Conservation (phyloP, 2,329 filamentous ascomycete species). For the Xylariaceae sp. region DNA sequence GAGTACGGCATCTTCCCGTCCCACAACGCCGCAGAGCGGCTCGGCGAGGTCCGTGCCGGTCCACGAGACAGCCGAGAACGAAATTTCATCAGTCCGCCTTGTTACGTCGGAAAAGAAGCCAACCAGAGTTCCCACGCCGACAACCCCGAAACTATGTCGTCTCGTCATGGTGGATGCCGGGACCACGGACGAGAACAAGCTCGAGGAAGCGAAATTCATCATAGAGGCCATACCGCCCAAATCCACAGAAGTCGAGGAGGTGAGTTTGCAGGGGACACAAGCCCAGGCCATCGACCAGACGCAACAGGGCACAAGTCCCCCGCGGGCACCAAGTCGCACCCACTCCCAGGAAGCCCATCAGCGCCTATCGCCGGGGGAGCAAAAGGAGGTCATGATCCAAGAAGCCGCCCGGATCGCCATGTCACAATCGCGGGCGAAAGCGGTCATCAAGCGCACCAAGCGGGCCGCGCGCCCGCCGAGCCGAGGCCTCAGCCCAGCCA, state of each 20-base stretch:
- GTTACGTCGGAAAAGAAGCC: conserved; percentile 12
- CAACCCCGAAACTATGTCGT: conserved; percentile 8
- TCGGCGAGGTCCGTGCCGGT: conserved; percentile 31
- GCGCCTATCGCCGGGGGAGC: conserved; percentile 11
- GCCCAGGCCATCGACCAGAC: no score
- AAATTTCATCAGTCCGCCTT: conserved; percentile 28
- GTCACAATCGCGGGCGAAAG: conserved; percentile 27
- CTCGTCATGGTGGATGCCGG: conserved; percentile 11
- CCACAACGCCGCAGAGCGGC: conserved; percentile 29
- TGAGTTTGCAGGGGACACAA: no score
- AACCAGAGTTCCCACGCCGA: conserved; percentile 17
- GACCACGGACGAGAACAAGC: not conserved
- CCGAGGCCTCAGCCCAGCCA: conserved; percentile 11
- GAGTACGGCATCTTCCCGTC: conserved; percentile 30
- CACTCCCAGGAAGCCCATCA: conserved; percentile 11
- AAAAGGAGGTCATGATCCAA: conserved; percentile 26
- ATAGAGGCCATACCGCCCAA: no score
- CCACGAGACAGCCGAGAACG: conserved; percentile 31
- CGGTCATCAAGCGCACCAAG: conserved; percentile 18
- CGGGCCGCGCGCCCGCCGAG: conserved; percentile 14
- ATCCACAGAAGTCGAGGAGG: no score
- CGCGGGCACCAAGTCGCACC: no score
- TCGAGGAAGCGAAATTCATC: no score
- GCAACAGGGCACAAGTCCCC: not conserved
- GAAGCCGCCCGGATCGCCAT: conserved; percentile 33